Conservation (phyloP, 1,284 basidiomycete species). For the Ustilago bromivora region DNA sequence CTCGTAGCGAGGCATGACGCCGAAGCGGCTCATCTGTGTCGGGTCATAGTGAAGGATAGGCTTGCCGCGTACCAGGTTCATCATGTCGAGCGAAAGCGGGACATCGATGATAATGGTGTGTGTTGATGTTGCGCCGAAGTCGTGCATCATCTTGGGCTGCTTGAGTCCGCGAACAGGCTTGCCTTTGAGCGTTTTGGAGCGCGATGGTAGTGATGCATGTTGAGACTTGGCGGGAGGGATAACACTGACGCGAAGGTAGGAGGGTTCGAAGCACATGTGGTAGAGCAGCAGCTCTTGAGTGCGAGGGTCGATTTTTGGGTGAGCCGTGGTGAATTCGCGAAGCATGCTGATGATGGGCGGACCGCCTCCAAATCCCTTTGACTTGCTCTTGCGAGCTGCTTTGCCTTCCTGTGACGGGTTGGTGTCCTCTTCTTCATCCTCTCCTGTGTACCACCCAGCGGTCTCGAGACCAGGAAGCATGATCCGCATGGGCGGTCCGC, state of each 20-base stretch:
- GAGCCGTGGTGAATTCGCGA: conserved; percentile 73
- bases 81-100: conserved; percentile 72
- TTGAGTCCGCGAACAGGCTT: conserved; percentile 55
- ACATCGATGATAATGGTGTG: conserved; percentile 72
- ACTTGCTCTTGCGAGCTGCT: neutral
- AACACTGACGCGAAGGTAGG: conserved; percentile 72
- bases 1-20: conserved; percentile 71
- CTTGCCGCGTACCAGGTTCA: conserved; percentile 71
- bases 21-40: conserved; percentile 70
- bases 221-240: conserved; percentile 61
- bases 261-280: conserved; percentile 71
- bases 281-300: conserved; percentile 72
- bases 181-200: conserved; percentile 49
- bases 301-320: conserved; percentile 71
- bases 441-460: conserved; percentile 70
- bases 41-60: conserved; percentile 72
- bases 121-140: conserved; percentile 71
- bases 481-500: conserved; percentile 72
- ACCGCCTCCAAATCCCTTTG: conserved; percentile 42
- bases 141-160: conserved; percentile 72
- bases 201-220: neutral
- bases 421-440: conserved; percentile 44
- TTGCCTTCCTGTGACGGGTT: neutral
- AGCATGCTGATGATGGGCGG: conserved; percentile 60
- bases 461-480: conserved; percentile 72